Evolutionary conservation across 2,329 filamentous ascomycete genomes (phyloP).

Genomic region (Fusarium vanettenii): DNA sequence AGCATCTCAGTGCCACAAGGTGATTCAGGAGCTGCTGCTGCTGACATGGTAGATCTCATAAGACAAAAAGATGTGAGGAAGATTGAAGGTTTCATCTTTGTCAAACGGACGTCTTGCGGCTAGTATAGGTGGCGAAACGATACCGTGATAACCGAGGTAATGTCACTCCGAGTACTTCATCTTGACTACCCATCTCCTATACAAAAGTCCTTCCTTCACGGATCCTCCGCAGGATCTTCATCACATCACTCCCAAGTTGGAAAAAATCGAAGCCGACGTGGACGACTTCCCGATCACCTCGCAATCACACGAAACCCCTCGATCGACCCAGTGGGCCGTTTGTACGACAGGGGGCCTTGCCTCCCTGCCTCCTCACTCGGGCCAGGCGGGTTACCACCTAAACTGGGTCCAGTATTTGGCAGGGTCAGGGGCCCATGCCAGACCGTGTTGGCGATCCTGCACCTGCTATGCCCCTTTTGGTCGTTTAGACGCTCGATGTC

Average conservation of each 20-base stretch:
- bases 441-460: neutral
- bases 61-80: neutral
- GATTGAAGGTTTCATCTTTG: neutral
- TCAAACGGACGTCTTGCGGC: neutral
- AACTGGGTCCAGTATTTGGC: neutral
- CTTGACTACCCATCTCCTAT: neutral
- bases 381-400: neutral
- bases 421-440: neutral
- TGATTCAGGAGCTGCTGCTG: neutral
- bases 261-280: neutral
- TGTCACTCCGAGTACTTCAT: neutral
- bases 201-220: neutral
- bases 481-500: neutral
- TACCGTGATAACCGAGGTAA: neutral
- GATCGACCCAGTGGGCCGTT: neutral
- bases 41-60: neutral
- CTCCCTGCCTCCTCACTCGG: neutral
- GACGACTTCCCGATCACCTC: neutral
- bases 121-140: neutral
- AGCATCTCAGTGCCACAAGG: neutral
- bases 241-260: neutral
- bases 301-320: neutral
- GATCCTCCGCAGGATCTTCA: neutral
- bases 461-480: neutral
- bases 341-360: neutral